A percentile compares a stretch with the other conserved stretches of the same genome.
phyloP scores from a whole-genome alignment of 2,329 filamentous ascomycete species.

The Leptodontidium sp. region DNA sequence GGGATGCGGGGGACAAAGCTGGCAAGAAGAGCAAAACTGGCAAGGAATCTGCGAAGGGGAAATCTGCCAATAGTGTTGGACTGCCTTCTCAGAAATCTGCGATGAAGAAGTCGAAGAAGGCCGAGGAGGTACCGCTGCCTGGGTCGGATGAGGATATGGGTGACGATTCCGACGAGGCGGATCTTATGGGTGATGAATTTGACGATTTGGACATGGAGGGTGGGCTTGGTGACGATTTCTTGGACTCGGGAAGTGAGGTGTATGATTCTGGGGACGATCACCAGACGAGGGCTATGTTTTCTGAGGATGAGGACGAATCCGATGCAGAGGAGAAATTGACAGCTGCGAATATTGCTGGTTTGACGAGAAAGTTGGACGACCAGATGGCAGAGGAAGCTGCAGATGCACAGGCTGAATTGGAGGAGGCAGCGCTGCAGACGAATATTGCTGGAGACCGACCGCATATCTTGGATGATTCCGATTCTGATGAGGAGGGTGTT shows the following conservation, averaged over 20 bases:
- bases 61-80: conserved; percentile 46
- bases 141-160: conserved; percentile 52
- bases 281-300: conserved; percentile 78
- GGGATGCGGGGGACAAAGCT: conserved; percentile 44
- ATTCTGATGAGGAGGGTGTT: conserved; percentile 63
- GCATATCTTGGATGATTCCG: conserved; percentile 68
- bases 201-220: conserved; percentile 47
- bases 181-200: conserved; percentile 55
- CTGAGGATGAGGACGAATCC: conserved; percentile 90
- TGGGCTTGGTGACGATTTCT: conserved; percentile 64
- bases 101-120: conserved; percentile 47
- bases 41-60: conserved; percentile 46
- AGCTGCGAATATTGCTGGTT: conserved; percentile 92
- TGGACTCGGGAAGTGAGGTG: conserved; percentile 52
- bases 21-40: conserved; percentile 54
- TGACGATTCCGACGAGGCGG: conserved; percentile 56
- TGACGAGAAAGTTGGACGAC: conserved; percentile 85
- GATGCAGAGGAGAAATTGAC: conserved; percentile 91
- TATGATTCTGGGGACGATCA: conserved; percentile 62
- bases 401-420: conserved; percentile 84
- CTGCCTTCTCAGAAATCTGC: conserved; percentile 47
- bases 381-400: conserved; percentile 80
- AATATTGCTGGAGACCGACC: conserved; percentile 86
- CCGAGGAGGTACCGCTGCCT: conserved; percentile 53
- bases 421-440: conserved; percentile 86